phyloP scores from a whole-genome alignment of 2,329 filamentous ascomycete genomes.

The Penicillium sp. region DNA sequence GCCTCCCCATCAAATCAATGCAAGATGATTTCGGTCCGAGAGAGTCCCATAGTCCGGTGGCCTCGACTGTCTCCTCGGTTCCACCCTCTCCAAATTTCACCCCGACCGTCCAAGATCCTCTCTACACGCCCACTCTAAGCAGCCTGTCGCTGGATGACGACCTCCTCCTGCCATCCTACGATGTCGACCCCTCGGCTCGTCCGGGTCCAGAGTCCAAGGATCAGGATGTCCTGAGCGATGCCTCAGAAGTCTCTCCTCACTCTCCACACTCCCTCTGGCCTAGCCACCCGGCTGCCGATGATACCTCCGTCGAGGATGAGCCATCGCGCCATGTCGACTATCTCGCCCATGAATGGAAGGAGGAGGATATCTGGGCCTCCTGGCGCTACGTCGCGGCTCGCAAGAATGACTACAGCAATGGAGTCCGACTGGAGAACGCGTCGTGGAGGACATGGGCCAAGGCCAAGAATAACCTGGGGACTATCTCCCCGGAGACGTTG shows the following conservation, averaged over 20 bases:
- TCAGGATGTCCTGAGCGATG: slow-evolving; percentile 24
- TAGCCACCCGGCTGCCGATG: slow-evolving; percentile 72
- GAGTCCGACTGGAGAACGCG: slow-evolving; percentile 86
- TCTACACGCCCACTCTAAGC: slow-evolving; percentile 43
- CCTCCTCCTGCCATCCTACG: slow-evolving; percentile 49
- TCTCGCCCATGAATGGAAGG: slow-evolving; percentile 87
- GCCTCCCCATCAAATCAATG: slow-evolving; percentile 30
- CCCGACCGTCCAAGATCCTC: slow-evolving; percentile 33
- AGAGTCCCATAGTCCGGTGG: slow-evolving; percentile 28
- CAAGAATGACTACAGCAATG: slow-evolving; percentile 77
- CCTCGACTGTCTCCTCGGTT: slow-evolving; percentile 40
- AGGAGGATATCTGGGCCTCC: slow-evolving; percentile 96
- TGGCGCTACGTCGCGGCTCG: slow-evolving; percentile 92
- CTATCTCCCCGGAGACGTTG: slow-evolving; percentile 85
- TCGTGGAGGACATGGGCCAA: slow-evolving; percentile 98
- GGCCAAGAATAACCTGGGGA: slow-evolving; percentile 81
- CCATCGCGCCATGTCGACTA: slow-evolving; percentile 94
- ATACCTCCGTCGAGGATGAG: slow-evolving; percentile 72
- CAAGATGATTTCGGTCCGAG: slow-evolving; percentile 28
- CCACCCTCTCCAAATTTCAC: slow-evolving; percentile 43
- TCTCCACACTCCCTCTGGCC: slow-evolving; percentile 60
- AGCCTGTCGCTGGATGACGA: slow-evolving; percentile 46
- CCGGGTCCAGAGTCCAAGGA: slow-evolving; percentile 40
- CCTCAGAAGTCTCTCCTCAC: slow-evolving; percentile 34
- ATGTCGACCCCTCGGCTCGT: slow-evolving; percentile 38